phyloP scores from a whole-genome alignment of 495 filamentous ascomycete species.

The Penicillium roqueforti region DNA sequence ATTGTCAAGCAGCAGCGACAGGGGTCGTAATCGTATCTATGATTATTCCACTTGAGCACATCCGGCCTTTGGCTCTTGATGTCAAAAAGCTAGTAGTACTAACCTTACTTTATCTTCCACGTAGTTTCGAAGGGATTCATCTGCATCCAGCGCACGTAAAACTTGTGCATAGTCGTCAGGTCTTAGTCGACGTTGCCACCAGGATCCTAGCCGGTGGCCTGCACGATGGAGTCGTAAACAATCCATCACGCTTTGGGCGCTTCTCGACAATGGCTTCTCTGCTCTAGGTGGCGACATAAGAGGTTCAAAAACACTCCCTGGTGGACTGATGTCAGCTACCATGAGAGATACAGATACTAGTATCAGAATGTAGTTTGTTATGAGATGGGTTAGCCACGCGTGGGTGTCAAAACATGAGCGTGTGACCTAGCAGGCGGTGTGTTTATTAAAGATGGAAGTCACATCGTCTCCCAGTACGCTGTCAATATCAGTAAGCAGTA shows the following conservation, averaged over 20 bases:
- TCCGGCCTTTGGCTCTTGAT: too few relatives aligned
- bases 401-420: too few relatives aligned
- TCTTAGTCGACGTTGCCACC: slow-evolving; percentile 2
- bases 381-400: not conserved
- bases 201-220: slow-evolving; percentile 5
- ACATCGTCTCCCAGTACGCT: too few relatives aligned
- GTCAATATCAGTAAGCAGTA: not conserved
- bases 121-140: slow-evolving; percentile 10
- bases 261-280: not conserved
- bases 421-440: too few relatives aligned
- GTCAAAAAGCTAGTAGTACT: not conserved
- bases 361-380: too few relatives aligned
- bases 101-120: slow-evolving; percentile 22
- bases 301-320: not conserved
- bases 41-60: too few relatives aligned
- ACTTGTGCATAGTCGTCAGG: slow-evolving; percentile 8
- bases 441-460: too few relatives aligned
- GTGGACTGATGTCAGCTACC: not conserved
- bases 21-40: slow-evolving; percentile 22
- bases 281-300: not conserved
- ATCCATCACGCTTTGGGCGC: slow-evolving; percentile 1
- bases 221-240: slow-evolving; percentile 2
- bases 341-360: not conserved
- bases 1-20: slow-evolving; percentile 12
- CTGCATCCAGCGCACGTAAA: slow-evolving; percentile 8